phyloP scores from a whole-genome alignment of 345 rosid species.

The Erodium maritimum region DNA sequence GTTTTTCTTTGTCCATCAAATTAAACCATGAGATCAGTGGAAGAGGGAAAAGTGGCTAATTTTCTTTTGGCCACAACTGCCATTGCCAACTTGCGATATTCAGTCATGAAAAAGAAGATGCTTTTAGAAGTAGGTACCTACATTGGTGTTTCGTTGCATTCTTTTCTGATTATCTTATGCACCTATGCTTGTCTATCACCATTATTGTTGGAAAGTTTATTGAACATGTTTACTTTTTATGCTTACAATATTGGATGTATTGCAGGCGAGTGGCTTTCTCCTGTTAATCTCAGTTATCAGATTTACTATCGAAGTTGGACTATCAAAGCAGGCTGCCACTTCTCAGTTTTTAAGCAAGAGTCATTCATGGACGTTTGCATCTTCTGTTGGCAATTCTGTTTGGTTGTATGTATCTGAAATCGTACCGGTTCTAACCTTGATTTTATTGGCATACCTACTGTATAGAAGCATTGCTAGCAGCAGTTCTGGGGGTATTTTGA shows the following conservation, averaged over 20 bases:
- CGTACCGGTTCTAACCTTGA: constrained; percentile 39
- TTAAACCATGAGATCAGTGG: constrained; percentile 43
- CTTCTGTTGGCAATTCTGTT: constrained; percentile 35
- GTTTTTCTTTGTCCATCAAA: constrained; percentile 5
- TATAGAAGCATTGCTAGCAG: constrained; percentile 17
- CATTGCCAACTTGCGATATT: constrained; percentile 47
- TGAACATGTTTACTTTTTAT: constrained; percentile 5
- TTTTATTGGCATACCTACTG: constrained; percentile 35
- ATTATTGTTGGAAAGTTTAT: not conserved
- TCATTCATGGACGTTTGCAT: constrained; percentile 64
- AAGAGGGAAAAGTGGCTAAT: constrained; percentile 89
- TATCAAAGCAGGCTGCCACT: constrained; percentile 88
- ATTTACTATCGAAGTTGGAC: constrained; percentile 70
- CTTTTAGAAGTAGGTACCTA: constrained; percentile 43
- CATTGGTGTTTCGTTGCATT: not conserved
- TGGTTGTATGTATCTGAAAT: constrained; percentile 40
- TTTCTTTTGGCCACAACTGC: constrained; percentile 84
- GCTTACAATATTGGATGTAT: constrained; percentile 19
- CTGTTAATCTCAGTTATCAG: constrained; percentile 49
- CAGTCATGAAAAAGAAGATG: constrained; percentile 45
- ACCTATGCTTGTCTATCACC: not conserved
- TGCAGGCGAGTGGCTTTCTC: constrained; percentile 64
- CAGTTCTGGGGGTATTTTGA: constrained; percentile 26
- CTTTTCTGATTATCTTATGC: not conserved
- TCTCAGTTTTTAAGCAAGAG: constrained; percentile 61